Evolutionary conservation across 1,139 yeast species (phyloP).

Genomic region (Meyerozyma smithsonii): DNA sequence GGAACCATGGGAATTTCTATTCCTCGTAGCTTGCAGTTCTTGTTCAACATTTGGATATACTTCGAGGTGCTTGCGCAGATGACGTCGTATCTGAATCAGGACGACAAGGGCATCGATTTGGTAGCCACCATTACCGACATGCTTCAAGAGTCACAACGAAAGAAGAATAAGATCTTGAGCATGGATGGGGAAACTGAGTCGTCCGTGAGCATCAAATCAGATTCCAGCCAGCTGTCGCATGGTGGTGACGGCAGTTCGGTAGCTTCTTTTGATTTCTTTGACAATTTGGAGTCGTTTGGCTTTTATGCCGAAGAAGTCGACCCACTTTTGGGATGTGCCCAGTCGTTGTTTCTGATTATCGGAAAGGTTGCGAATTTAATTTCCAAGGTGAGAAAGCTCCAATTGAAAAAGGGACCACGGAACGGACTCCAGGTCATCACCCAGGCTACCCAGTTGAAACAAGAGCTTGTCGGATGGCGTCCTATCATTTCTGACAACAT

Average conservation of each 20-base stretch:
- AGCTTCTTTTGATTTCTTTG: slow-evolving; percentile 20
- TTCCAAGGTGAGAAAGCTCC: slow-evolving; percentile 37
- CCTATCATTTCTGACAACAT: slow-evolving; percentile 39
- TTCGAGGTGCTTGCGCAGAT: slow-evolving; percentile 63
- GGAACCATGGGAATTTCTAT: slow-evolving; percentile 13
- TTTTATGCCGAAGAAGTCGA: slow-evolving; percentile 43
- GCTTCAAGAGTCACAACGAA: slow-evolving; percentile 16
- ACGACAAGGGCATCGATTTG: slow-evolving; percentile 40
- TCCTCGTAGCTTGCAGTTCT: slow-evolving; percentile 46
- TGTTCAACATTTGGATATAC: slow-evolving; percentile 63
- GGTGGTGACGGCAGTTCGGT: slow-evolving; percentile 3
- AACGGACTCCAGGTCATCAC: slow-evolving; percentile 48
- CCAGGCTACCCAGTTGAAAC: slow-evolving; percentile 50
- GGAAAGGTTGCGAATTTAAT: slow-evolving; percentile 59
- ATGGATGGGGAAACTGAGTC: slow-evolving; percentile 8
- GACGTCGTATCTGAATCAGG: slow-evolving; percentile 48
- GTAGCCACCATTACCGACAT: slow-evolving; percentile 38
- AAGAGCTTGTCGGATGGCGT: slow-evolving; percentile 50
- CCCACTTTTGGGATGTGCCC: slow-evolving; percentile 64
- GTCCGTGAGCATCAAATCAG: slow-evolving; percentile 24
- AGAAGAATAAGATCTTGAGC: slow-evolving; percentile 8
- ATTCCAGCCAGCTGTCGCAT: slow-evolving; percentile 20
- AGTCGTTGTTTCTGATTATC: slow-evolving; percentile 56
- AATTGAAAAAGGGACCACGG: slow-evolving; percentile 10
- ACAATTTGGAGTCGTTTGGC: slow-evolving; percentile 26